These are phyloP conservation scores for Poa annua DNA, from an alignment of 176 grass and related monocot species.

Conservation along the genomic window DNA sequence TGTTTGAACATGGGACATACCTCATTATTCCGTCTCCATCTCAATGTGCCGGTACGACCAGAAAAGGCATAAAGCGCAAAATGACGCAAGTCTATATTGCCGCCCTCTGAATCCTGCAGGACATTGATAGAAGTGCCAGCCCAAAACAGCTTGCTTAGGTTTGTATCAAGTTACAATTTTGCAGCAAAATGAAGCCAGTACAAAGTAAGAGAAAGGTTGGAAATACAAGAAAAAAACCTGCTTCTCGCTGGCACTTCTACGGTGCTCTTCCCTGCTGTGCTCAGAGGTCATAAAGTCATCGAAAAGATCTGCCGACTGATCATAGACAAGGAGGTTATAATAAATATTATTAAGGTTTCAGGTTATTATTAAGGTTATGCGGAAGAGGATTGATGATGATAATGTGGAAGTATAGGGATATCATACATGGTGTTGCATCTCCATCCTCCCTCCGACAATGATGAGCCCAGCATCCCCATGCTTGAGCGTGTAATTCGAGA, in stretches of 20 bases:
- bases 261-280: slow-evolving; percentile 44
- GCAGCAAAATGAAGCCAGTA: neutral
- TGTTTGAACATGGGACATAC: slow-evolving; percentile 43
- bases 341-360: no score
- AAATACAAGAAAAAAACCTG: slow-evolving; percentile 56
- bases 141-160: neutral
- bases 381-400: neutral
- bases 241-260: slow-evolving; percentile 76
- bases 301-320: slow-evolving; percentile 73
- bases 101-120: slow-evolving; percentile 56
- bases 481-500: slow-evolving; percentile 91
- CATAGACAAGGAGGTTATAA: neutral
- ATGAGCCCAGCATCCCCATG: slow-evolving; percentile 87
- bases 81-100: slow-evolving; percentile 73
- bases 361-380: neutral
- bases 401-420: neutral
- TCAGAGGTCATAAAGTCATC: slow-evolving; percentile 78
- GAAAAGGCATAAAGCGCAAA: slow-evolving; percentile 97
- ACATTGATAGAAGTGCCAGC: neutral
- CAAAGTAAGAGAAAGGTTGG: neutral
- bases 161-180: neutral
- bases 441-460: slow-evolving; percentile 91
- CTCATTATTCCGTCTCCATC: slow-evolving; percentile 94
- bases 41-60: slow-evolving; percentile 68
- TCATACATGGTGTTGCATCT: slow-evolving; percentile 88